These are phyloP conservation scores for Pleodorina starrii DNA, from an alignment of 139 green algal species.

Conservation along the genomic window DNA sequence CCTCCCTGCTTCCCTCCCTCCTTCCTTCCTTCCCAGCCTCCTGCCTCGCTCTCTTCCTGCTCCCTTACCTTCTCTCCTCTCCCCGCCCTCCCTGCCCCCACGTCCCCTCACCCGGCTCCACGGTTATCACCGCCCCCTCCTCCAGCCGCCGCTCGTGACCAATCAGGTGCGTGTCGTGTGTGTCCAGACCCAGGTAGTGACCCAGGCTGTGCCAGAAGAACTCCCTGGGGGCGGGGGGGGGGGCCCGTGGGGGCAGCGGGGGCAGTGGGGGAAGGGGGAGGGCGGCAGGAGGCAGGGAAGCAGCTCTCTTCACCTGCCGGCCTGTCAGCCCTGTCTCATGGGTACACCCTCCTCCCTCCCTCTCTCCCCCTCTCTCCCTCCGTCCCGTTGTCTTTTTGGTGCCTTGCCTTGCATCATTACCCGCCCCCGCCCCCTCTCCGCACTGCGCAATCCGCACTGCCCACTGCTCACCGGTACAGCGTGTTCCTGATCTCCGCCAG, in stretches of 20 bases:
- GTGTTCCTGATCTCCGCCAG: slow-evolving; percentile 35
- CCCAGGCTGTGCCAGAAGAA: slow-evolving; percentile 87
- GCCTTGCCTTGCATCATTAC: too few species aligned
- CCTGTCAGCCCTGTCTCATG: too few species aligned
- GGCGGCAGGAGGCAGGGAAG: neutral
- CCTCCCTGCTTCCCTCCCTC: too few species aligned
- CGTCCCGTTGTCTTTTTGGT: too few species aligned
- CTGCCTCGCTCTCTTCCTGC: neutral
- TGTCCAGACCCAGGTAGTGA: slow-evolving; percentile 87
- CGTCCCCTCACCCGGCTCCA: slow-evolving; percentile 75
- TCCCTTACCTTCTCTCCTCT: neutral
- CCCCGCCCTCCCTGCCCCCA: neutral
- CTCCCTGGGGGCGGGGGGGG: slow-evolving; percentile 13
- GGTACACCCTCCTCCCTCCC: too few species aligned
- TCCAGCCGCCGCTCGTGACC: slow-evolving; percentile 68
- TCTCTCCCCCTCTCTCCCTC: too few species aligned
- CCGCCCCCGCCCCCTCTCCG: too few species aligned
- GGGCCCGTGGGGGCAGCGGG: neutral
- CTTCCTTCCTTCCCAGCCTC: too few species aligned
- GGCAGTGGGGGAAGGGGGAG: neutral
- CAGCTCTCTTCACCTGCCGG: too few species aligned
- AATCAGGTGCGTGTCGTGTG: slow-evolving; percentile 83
- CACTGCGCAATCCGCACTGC: too few species aligned
- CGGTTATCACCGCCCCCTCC: slow-evolving; percentile 80
- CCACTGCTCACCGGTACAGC: slow-evolving; percentile 49